These are phyloP conservation scores for Tephrocybe sp. DNA, from an alignment of 768 basidiomycete genomes.

Conservation along the genomic window DNA sequence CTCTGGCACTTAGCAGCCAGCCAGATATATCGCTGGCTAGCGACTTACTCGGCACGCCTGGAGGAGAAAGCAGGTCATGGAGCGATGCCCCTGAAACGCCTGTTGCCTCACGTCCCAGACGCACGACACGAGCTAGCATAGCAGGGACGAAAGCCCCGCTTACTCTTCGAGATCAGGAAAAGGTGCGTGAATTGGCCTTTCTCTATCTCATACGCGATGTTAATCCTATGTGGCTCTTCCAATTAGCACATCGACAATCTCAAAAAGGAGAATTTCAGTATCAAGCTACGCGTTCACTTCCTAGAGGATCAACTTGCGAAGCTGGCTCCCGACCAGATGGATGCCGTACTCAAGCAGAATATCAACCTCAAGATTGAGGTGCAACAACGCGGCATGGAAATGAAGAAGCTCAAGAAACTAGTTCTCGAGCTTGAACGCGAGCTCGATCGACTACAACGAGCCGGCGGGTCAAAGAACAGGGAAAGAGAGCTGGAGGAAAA, in stretches of 20 bases:
- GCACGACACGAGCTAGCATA: constrained; percentile 32
- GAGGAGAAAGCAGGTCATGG: constrained; percentile 43
- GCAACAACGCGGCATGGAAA: constrained; percentile 84
- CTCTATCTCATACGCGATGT: neutral
- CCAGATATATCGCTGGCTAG: constrained; percentile 62
- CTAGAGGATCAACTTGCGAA: constrained; percentile 90
- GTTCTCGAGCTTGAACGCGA: constrained; percentile 83
- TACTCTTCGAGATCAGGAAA: constrained; percentile 94
- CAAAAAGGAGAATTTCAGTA: constrained; percentile 96
- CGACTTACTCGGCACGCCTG: constrained; percentile 56
- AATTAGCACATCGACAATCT: constrained; percentile 88
- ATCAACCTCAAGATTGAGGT: constrained; percentile 92
- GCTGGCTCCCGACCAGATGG: constrained; percentile 89
- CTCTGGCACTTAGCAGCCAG: constrained; percentile 40
- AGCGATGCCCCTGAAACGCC: constrained; percentile 50
- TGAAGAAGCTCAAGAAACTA: constrained; percentile 90
- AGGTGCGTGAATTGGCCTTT: constrained; percentile 49
- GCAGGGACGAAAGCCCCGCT: constrained; percentile 49
- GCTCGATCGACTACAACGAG: constrained; percentile 66
- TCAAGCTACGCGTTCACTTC: constrained; percentile 95
- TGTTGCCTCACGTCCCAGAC: constrained; percentile 43
- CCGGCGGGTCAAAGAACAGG: constrained; percentile 42
- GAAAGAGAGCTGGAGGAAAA: constrained; percentile 78
- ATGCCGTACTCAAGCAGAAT: constrained; percentile 89
- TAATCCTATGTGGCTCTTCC: neutral